phyloP scores from a whole-genome alignment of 2,329 filamentous ascomycete genomes.

The Diaporthe sp. region DNA sequence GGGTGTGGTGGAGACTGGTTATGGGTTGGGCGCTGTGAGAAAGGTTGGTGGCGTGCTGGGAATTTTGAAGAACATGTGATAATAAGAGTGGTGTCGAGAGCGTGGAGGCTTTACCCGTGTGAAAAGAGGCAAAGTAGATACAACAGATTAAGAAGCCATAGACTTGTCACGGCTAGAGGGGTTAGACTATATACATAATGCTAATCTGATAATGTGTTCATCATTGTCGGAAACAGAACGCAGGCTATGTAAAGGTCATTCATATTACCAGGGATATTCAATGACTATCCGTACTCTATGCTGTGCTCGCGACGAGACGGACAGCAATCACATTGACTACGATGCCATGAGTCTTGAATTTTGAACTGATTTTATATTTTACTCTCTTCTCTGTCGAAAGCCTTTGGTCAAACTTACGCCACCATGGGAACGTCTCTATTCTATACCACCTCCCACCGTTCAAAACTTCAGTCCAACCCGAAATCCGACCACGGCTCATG shows the following conservation, averaged over 20 bases:
- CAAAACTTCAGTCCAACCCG: constrained; percentile 15
- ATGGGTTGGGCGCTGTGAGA: constrained; percentile 55
- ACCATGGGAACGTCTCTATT: background rate
- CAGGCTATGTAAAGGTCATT: background rate
- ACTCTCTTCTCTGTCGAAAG: background rate
- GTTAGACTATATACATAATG: background rate
- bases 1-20: constrained; percentile 72
- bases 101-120: too few species aligned
- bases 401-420: background rate
- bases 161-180: background rate
- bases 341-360: background rate
- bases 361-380: background rate
- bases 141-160: background rate
- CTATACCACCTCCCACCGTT: background rate
- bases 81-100: background rate
- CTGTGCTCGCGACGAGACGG: too few species aligned
- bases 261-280: background rate
- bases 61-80: constrained; percentile 46
- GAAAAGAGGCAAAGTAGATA: background rate
- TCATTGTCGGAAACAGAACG: background rate
- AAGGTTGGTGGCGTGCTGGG: constrained; percentile 44
- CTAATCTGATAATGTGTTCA: constrained; percentile 19
- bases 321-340: background rate
- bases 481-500: constrained; percentile 37
- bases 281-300: background rate